A percentile compares a stretch with the other conserved stretches of the same genome.
These are phyloP conservation scores for Podaxis sp. DNA, from an alignment of 768 basidiomycete genomes.

Conservation along the genomic window DNA sequence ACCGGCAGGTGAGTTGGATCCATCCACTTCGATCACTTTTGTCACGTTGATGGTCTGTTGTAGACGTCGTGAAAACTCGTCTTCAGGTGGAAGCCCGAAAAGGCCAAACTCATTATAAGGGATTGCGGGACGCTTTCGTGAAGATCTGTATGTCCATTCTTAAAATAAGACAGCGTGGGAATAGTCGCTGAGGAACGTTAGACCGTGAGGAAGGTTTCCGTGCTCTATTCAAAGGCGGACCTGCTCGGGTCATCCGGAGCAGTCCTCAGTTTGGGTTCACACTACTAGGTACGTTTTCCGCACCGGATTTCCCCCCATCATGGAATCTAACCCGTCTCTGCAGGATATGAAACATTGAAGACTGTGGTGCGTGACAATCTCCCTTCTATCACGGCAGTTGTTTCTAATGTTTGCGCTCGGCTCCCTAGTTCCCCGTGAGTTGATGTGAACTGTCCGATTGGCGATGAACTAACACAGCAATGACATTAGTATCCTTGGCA, in stretches of 20 bases:
- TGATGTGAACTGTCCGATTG: constrained; percentile 26
- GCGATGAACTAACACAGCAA: constrained; percentile 21
- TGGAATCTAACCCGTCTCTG: constrained; percentile 1
- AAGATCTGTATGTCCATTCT: constrained; percentile 72
- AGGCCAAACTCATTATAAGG: constrained; percentile 91
- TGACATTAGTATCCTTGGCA: constrained; percentile 76
- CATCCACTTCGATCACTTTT: constrained; percentile 13
- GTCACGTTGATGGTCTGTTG: constrained; percentile 1
- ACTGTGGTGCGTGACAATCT: constrained; percentile 36
- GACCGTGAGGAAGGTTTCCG: constrained; percentile 87
- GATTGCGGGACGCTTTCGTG: constrained; percentile 82
- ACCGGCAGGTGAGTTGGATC: constrained; percentile 64
- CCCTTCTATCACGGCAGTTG: constrained; percentile 18
- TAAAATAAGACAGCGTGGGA: constrained; percentile 1
- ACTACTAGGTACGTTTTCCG: constrained; percentile 51
- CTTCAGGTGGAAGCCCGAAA: constrained; percentile 90
- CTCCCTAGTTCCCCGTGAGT: constrained; percentile 46
- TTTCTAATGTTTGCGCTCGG: constrained; percentile 8
- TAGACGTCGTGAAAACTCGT: constrained; percentile 97
- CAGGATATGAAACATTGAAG: constrained; percentile 49
- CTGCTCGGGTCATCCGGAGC: constrained; percentile 83
- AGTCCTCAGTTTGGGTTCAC: constrained; percentile 96
- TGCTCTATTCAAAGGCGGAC: constrained; percentile 91
- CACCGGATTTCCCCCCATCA: constrained; percentile 19
- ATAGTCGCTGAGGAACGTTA: constrained; percentile 32